Evolutionary conservation across 164 flowering plant species (phyloP).

Genomic region (Magnolia officinalis): DNA sequence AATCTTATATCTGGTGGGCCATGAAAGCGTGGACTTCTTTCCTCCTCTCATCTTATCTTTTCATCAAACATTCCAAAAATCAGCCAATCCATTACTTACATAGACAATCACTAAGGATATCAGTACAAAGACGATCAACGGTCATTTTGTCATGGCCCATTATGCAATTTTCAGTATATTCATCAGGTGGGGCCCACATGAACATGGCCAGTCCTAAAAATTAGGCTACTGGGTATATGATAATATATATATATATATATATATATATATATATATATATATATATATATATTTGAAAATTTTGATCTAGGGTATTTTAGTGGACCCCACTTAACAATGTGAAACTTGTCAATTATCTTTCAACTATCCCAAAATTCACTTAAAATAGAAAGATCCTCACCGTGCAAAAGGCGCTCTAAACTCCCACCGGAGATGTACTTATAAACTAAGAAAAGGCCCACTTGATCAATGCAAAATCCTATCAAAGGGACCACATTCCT

Average conservation of each 20-base stretch:
- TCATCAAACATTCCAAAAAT: constrained; percentile 11
- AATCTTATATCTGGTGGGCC: constrained; percentile 80
- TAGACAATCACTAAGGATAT: neutral
- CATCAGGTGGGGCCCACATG: neutral
- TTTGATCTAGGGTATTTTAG: too few relatives aligned
- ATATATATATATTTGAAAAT: too few relatives aligned
- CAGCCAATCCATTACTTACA: neutral
- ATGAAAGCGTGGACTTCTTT: constrained; percentile 53
- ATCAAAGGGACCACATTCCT: constrained; percentile 72
- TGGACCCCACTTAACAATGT: neutral
- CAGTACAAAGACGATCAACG: neutral
- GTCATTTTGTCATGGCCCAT: neutral
- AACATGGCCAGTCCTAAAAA: too few relatives aligned
- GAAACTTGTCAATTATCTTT: neutral
- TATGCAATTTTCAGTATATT: neutral
- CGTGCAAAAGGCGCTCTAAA: constrained; percentile 80
- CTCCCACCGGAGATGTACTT: constrained; percentile 90
- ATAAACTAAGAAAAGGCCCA: constrained; percentile 83
- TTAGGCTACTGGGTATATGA: too few relatives aligned
- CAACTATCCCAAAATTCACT: neutral
- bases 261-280: too few relatives aligned
- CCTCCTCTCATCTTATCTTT: constrained; percentile 58
- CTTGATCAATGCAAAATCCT: constrained; percentile 86
- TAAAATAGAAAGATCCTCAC: constrained; percentile 27
- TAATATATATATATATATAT: too few relatives aligned